Evolutionary conservation across 805 yeast genomes (phyloP), one percentile per base, ranked within the genome.

Genomic region (Zygoascus tannicola): DNA sequence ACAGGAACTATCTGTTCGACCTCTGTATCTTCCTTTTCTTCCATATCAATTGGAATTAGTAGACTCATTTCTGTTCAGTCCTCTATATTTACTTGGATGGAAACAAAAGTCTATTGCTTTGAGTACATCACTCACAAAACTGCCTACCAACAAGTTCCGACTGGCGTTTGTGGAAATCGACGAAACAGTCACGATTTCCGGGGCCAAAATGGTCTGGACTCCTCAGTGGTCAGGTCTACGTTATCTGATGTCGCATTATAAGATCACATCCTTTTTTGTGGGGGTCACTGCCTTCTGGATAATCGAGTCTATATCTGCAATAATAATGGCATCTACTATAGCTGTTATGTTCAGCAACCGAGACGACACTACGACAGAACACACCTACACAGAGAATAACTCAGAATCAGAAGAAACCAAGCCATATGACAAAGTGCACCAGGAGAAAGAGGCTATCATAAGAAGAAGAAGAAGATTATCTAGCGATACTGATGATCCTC

Each of bases 221-320:
- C 62, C 56, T 16, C 41, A 57, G 40, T 60, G 63, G 65, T 43
- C 41, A 10, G 65, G 65, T 14, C 23, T 60, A 7, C 50, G 64
- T 18, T 60, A 55, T 41, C 44, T 55, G 15, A 54, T 60, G 60
- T 49, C 60, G 39, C 47, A 58, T 16, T 52, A 54, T 42, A 41
- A 53, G 8, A 5, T 55, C 15, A 28, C 48, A 2, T 43, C 52
- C 22, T 57, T 57, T 37, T 20, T 56, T 2, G 32, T 56, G 18
- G 62, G 58, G 5, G 56, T 56, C 3, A 32, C 45, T 5, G 18
- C 51, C 19, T 50, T 60, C 39, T 60, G 64, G 64, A 42, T 36
- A 15, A 45, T 54, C n/a, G 61, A 57, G 38, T 41, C 50, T 30
- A 30, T 42, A 7, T 40, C 48, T 8, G 44, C 45, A 45, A 40